Conservation (phyloP, 2,329 filamentous ascomycete genomes). For the Lanzia echinophila region DNA sequence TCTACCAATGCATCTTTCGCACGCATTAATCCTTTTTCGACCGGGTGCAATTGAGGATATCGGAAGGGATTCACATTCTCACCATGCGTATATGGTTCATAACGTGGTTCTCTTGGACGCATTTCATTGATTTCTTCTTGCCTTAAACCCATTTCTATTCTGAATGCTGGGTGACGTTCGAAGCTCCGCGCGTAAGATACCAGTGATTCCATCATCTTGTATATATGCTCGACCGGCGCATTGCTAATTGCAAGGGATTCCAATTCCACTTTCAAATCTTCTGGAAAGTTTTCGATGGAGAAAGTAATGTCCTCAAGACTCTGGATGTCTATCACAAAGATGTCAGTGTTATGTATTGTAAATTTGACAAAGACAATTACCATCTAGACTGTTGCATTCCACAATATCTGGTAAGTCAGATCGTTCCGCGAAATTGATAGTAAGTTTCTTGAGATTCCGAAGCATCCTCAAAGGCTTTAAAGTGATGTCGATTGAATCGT, state of each 20-base stretch:
- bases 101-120: not conserved
- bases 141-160: slow-evolving; percentile 7
- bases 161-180: slow-evolving; percentile 3
- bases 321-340: too few relatives aligned
- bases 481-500: not conserved
- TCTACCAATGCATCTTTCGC: not conserved
- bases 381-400: not conserved
- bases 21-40: not conserved
- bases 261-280: not conserved
- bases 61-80: not conserved
- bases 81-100: not conserved
- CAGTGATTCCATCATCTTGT: slow-evolving; percentile 4
- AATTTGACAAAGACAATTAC: too few relatives aligned
- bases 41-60: not conserved
- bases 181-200: slow-evolving; percentile 9
- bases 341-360: too few relatives aligned
- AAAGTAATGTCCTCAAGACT: not conserved
- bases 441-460: not conserved
- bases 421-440: not conserved
- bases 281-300: not conserved
- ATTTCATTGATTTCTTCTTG: not conserved
- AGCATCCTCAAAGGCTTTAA: not conserved
- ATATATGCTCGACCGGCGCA: not conserved
- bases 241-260: not conserved
- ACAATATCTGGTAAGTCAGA: not conserved